Base-by-base conservation (phyloP, 75 land plant species). In the Selaginella tamariscina region DNA sequence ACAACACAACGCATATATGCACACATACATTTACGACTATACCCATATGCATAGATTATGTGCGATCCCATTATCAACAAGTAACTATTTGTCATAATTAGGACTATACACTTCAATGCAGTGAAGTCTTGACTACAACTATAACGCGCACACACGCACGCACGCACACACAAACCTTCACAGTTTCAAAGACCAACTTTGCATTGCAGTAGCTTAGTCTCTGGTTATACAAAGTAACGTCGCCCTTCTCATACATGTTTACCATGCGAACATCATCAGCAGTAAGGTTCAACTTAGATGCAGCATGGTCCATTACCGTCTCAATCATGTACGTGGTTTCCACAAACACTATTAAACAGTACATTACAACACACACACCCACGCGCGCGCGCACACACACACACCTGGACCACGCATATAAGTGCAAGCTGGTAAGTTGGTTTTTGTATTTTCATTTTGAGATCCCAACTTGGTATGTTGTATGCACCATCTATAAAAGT, bases 321-420 rank as follows among this genome's bases (percentile, higher is more conserved):
- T 77, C 79, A 33, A 77, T 68, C 79, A 77, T 77, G 60, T 64
- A 67, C 27, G 75, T 65, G 8, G 75, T 68, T 69, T 77, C 79
- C 21, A 77, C 79, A 68, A 77, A 77, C 21, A 72, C 79, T 77
- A 39, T 39, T 5, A 39, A 39, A 39, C 15, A 39, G 11, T 39
- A 5, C 15, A 5, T 39, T 39, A 15, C 49, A 33, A 65, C n/a
- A n/a, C n/a, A n/a, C n/a, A n/a, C n/a, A n/a, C n/a, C n/a, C 56
- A 32, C 24, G n/a, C n/a, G n/a, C n/a, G n/a, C n/a, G n/a, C n/a
- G n/a, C n/a, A n/a, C n/a, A n/a, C n/a, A n/a, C n/a, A n/a, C n/a
- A 32, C 66, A 77, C 79, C 79, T 27, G 79, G 79, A 27, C 79
- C 79, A 32, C 79, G 70, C 79, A 77, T 77, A n/a, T 73, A 77